A percentile compares a stretch with the other conserved stretches of the same genome.
Conservation (phyloP, 192 early-diverging fungal species). For the Paraglomus brasilianum region DNA sequence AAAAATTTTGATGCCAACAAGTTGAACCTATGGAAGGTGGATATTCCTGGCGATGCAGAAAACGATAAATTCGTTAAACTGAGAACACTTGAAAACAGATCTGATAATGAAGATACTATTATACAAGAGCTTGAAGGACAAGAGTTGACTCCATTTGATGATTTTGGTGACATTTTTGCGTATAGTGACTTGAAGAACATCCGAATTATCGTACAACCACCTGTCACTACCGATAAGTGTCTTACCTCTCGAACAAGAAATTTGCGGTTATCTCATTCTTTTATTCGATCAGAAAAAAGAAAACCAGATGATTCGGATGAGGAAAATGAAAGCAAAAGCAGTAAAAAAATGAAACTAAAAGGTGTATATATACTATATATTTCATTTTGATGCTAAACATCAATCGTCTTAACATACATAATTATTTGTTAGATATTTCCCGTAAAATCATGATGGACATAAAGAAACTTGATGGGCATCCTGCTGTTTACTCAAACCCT, state of each 20-base stretch:
- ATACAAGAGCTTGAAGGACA: constrained; percentile 15
- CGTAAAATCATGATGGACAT: constrained; percentile 1
- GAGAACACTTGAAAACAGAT: constrained; percentile 27
- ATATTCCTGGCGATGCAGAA: constrained; percentile 19
- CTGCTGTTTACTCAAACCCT: neutral
- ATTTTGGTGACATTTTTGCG: constrained; percentile 20
- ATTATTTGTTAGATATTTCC: too few relatives aligned
- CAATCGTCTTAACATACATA: too few relatives aligned
- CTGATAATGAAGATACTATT: constrained; percentile 17
- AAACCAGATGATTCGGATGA: neutral
- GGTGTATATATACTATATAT: too few relatives aligned
- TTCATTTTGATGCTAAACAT: too few relatives aligned
- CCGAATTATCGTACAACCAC: constrained; percentile 11
- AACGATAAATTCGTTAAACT: constrained; percentile 26
- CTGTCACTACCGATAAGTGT: constrained; percentile 12
- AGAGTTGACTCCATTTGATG: constrained; percentile 17
- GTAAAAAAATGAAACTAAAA: too few relatives aligned
- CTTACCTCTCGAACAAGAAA: constrained; percentile 16
- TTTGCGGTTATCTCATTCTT: constrained; percentile 8
- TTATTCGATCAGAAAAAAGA: constrained; percentile 21
- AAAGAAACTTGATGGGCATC: constrained; percentile 2
- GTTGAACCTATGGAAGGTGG: constrained; percentile 15
- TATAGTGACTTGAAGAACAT: constrained; percentile 17
- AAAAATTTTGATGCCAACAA: constrained; percentile 12
- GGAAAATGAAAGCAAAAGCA: neutral